A percentile compares a stretch with the other conserved stretches of the same genome.
phyloP scores from a whole-genome alignment of 108 stramenopile species.

The Pseudonitzschia multistriata region DNA sequence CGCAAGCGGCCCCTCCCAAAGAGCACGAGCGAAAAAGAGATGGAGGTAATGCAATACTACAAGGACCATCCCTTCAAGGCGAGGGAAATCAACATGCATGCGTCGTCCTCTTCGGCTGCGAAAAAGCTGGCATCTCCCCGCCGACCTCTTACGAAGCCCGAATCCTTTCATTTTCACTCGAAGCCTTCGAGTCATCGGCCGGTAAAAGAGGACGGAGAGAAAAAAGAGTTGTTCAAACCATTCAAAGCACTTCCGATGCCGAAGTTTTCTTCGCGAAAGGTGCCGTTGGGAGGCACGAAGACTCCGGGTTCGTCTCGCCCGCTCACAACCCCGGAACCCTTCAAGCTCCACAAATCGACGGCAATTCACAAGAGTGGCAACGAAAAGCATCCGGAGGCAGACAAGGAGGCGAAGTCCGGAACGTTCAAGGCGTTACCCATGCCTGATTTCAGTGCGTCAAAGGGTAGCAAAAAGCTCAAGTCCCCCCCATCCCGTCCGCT shows the following conservation, averaged over 20 bases:
- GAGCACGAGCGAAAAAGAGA: conserved; percentile 44
- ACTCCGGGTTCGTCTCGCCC: background rate
- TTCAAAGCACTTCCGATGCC: conserved; percentile 21
- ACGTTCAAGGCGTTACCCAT: conserved; percentile 35
- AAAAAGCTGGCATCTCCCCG: conserved; percentile 3
- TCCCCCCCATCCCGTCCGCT: conserved; percentile 1
- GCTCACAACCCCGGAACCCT: conserved; percentile 36
- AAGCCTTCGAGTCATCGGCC: background rate
- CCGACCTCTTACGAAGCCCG: conserved; percentile 21
- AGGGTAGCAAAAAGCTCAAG: background rate
- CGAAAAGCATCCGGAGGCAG: background rate
- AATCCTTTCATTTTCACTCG: conserved; percentile 28
- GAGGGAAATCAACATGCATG: conserved; percentile 7
- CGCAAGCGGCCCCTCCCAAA: conserved; percentile 33
- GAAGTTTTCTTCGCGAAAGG: background rate
- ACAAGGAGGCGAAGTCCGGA: background rate
- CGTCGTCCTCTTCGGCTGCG: background rate
- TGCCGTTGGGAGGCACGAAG: background rate
- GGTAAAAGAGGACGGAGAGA: background rate
- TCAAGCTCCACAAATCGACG: conserved; percentile 18
- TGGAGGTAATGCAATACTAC: conserved; percentile 46
- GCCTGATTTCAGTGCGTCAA: conserved; percentile 23
- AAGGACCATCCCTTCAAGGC: conserved; percentile 50
- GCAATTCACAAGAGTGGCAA: background rate
- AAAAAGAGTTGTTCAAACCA: background rate